Percentiles rank a stretch among this genome's conserved stretches.
Evolutionary conservation across 208 protist genomes (phyloP).

Genomic region (Trypanosoma rangeli): DNA sequence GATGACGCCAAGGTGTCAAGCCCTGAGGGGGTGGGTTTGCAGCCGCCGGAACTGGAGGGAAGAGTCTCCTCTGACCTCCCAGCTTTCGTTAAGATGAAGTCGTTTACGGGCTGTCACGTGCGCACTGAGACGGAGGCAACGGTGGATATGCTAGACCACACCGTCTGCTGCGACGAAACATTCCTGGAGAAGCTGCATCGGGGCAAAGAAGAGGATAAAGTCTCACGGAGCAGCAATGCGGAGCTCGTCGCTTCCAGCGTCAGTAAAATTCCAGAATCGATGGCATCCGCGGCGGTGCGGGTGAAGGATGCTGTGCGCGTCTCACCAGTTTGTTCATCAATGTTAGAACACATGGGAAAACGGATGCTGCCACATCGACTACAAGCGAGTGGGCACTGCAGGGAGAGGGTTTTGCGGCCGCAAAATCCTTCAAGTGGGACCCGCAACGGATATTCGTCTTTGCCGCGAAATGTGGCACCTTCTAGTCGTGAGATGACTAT

Average conservation of each 20-base stretch:
- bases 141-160: slow-evolving; percentile 7
- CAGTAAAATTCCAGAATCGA: too few species aligned
- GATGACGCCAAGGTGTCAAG: neutral
- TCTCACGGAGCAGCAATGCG: neutral
- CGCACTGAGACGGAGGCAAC: slow-evolving; percentile 11
- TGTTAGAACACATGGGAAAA: too few species aligned
- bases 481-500: neutral
- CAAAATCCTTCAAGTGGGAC: too few species aligned
- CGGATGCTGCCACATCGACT: too few species aligned
- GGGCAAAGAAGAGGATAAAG: too few species aligned
- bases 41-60: neutral
- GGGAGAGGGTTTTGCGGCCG: too few species aligned
- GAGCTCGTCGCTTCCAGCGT: too few species aligned
- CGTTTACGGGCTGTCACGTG: neutral
- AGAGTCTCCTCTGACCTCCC: neutral
- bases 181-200: too few species aligned
- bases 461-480: neutral
- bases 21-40: neutral
- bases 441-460: neutral
- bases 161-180: neutral
- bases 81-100: neutral
- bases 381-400: too few species aligned
- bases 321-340: too few species aligned
- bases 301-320: too few species aligned
- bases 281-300: too few species aligned